Conservation (phyloP, 2,329 filamentous ascomycete species). For the Hymenoscyphus occultus region DNA sequence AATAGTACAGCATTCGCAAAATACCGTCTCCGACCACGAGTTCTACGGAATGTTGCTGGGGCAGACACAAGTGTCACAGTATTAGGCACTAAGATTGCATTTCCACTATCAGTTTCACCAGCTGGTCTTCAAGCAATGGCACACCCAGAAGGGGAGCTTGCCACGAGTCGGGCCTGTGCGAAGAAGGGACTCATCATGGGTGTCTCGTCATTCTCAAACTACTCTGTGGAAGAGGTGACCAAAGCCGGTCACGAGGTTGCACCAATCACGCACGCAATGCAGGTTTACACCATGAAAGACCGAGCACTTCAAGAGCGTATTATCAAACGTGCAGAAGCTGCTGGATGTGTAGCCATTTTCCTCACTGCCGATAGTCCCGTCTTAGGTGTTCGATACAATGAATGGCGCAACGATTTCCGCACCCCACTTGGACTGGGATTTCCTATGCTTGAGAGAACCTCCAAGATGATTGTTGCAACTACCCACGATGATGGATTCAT, state of each 20-base stretch:
- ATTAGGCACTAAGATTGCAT: constrained; percentile 41
- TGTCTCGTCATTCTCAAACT: constrained; percentile 47
- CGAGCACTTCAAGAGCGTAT: constrained; percentile 36
- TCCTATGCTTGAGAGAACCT: constrained; percentile 24
- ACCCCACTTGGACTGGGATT: constrained; percentile 38
- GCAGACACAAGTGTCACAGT: constrained; percentile 43
- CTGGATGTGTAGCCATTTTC: constrained; percentile 29
- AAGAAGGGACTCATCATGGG: constrained; percentile 41
- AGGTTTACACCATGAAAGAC: constrained; percentile 51
- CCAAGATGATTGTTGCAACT: constrained; percentile 17
- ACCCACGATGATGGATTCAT: constrained; percentile 30
- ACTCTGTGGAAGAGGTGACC: constrained; percentile 43
- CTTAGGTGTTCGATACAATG: constrained; percentile 21
- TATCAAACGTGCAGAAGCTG: constrained; percentile 25
- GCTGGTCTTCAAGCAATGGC: constrained; percentile 50
- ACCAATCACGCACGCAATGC: constrained; percentile 42
- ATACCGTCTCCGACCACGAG: constrained; percentile 47
- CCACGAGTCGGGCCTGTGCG: constrained; percentile 48
- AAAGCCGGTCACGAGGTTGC: constrained; percentile 38
- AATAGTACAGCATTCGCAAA: constrained; percentile 52
- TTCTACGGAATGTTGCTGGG: constrained; percentile 42
- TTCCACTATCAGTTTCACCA: constrained; percentile 43
- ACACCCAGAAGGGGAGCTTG: constrained; percentile 51
- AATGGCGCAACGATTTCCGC: constrained; percentile 41
- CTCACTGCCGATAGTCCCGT: constrained; percentile 29